These are phyloP conservation scores for Solanum tarijense DNA, from an alignment of 257 asterid species.

Conservation along the genomic window DNA sequence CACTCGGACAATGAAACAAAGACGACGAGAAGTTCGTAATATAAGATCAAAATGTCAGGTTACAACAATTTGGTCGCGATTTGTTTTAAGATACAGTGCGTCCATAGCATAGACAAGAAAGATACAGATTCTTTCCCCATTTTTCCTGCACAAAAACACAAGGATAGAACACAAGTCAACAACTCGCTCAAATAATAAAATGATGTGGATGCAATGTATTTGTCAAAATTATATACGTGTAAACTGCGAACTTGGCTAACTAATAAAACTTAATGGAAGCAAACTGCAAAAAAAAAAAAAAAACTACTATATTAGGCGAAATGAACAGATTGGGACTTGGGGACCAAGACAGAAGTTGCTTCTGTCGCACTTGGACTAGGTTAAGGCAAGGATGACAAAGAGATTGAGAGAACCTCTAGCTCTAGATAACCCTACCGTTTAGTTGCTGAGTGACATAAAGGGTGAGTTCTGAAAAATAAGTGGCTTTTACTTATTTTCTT, in stretches of 20 bases:
- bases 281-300: neutral
- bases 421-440: neutral
- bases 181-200: neutral
- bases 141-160: conserved; percentile 10
- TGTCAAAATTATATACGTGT: neutral
- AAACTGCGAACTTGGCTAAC: neutral
- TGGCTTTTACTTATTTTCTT: neutral
- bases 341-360: neutral
- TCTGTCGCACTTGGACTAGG: neutral
- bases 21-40: neutral
- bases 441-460: neutral
- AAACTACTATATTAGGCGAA: neutral
- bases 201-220: neutral
- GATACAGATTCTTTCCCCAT: conserved; percentile 30
- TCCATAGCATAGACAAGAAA: conserved; percentile 23
- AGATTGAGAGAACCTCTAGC: neutral
- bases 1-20: conserved; percentile 1
- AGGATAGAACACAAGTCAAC: neutral
- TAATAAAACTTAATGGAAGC: neutral
- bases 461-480: neutral
- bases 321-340: neutral
- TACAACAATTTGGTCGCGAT: neutral
- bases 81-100: conserved; percentile 19
- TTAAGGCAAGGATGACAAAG: neutral
- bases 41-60: neutral